phyloP scores from a whole-genome alignment of 306 rosid species.

The Quercus wislizeni region DNA sequence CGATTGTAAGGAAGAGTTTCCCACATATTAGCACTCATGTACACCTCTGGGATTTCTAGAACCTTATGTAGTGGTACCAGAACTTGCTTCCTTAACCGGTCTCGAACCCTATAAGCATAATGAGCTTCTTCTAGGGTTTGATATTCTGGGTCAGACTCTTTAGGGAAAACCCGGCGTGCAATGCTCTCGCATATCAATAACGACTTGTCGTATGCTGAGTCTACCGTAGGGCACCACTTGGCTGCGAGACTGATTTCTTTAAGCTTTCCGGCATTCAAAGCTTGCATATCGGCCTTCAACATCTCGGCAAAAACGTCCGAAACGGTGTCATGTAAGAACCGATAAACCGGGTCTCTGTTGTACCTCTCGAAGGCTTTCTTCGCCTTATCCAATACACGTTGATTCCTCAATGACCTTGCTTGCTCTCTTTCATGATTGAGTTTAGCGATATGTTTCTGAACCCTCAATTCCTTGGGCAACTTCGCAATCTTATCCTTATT shows the following conservation, averaged over 20 bases:
- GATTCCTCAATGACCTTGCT: no score
- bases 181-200: slow-evolving; percentile 62
- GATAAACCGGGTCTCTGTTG: slow-evolving; percentile 31
- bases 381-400: slow-evolving; percentile 42
- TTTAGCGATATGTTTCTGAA: no score
- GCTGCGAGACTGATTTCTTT: slow-evolving; percentile 53
- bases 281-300: slow-evolving; percentile 46
- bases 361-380: slow-evolving; percentile 49
- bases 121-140: slow-evolving; percentile 59
- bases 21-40: slow-evolving; percentile 59
- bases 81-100: slow-evolving; percentile 61
- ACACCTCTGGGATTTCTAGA: slow-evolving; percentile 70
- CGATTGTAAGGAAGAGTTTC: slow-evolving; percentile 13
- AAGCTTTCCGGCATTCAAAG: slow-evolving; percentile 22
- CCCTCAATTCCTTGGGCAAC: no score
- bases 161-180: slow-evolving; percentile 50
- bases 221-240: slow-evolving; percentile 76
- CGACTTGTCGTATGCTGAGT: slow-evolving; percentile 53
- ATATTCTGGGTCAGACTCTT: slow-evolving; percentile 41
- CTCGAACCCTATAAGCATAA: slow-evolving; percentile 64
- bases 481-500: no score
- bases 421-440: no score
- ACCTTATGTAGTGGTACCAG: slow-evolving; percentile 57
- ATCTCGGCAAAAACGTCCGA: slow-evolving; percentile 53
- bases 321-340: slow-evolving; percentile 39